Evolutionary conservation across 1,284 basidiomycete species (phyloP), one percentile per base, ranked within the genome.

Genomic region (Marasmius tenuissimus): DNA sequence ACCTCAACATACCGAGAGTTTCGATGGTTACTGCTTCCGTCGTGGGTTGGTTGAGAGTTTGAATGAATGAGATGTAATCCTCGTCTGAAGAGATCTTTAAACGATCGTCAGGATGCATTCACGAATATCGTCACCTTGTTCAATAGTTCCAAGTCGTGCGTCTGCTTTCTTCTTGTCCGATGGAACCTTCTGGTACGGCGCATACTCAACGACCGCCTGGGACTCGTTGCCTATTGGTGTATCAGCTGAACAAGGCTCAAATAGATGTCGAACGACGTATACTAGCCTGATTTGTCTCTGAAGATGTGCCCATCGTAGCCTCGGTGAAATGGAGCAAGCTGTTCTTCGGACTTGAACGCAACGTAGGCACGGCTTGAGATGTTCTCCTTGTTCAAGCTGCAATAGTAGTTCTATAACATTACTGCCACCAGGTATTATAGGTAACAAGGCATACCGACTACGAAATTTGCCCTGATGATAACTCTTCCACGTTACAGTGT

Each of bases 231-330:
- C 96, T 96, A 68, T 0, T 39, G 34, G 14, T 18, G 20, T 38
- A 33, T 53, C 35, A 62, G 61, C 37, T 20, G 56, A 45, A 50
- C 60, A 50, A n/a, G 61, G 27, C 27, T 14, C 22, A 38, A 10
- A 14, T 1, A 38, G 10, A 47, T 42, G 35, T 6, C 1, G 39
- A 22, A 47, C 39, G 58, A 52, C 16, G 53, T 27, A 60, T 27
- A 49, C 85, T 55, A 66, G 94, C 96, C 96, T 66, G 92, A 83
- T 80, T 96, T 96, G 74, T 98, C 94, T 64, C 91, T 83, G 72
- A 97, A 98, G 38, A 93, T 62, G 78, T 98, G 96, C 0, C 96
- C 96, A 70, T 98, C 94, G 69, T 95, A 99, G 22, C 85, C 93
- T 22, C 82, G 80, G 70, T 93, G 92, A 69, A 99, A 98, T 1